Conservation (phyloP, 345 rosid genomes). For the Gossypium longicalyx region DNA sequence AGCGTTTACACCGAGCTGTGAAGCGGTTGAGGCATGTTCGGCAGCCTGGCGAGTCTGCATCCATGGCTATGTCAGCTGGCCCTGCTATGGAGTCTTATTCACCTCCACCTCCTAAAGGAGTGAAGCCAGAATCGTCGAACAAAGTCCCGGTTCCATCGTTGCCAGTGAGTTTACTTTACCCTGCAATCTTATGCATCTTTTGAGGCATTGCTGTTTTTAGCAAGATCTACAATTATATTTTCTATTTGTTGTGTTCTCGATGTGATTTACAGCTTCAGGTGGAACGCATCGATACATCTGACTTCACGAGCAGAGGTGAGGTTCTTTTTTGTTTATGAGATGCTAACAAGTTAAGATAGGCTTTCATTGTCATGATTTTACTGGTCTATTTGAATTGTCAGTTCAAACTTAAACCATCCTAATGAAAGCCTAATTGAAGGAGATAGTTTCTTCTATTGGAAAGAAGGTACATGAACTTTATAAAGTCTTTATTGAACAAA, state of each 20-base stretch:
- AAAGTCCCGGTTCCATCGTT: slow-evolving; percentile 17
- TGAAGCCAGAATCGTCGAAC: slow-evolving; percentile 28
- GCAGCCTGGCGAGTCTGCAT: slow-evolving; percentile 46
- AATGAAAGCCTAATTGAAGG: neutral
- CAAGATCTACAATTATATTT: neutral
- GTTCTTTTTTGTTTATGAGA: neutral
- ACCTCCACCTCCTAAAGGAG: slow-evolving; percentile 32
- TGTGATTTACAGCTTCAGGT: slow-evolving; percentile 34
- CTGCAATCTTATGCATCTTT: slow-evolving; percentile 6
- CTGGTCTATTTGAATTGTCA: neutral
- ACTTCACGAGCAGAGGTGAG: slow-evolving; percentile 37
- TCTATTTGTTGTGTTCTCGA: neutral
- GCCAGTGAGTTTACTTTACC: slow-evolving; percentile 28
- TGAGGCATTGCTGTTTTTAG: neutral
- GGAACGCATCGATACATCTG: slow-evolving; percentile 33
- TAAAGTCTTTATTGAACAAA: neutral
- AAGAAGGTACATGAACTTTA: neutral
- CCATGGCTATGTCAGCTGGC: slow-evolving; percentile 26
- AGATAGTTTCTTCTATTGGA: neutral
- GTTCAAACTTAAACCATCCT: neutral
- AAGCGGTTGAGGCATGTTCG: slow-evolving; percentile 57
- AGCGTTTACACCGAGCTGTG: slow-evolving; percentile 63
- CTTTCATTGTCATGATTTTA: slow-evolving; percentile 7
- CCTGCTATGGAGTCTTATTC: slow-evolving; percentile 35
- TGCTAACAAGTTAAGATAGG: neutral